These are phyloP conservation scores for Vigna trinervia DNA, from an alignment of 306 rosid genomes.

Conservation along the genomic window DNA sequence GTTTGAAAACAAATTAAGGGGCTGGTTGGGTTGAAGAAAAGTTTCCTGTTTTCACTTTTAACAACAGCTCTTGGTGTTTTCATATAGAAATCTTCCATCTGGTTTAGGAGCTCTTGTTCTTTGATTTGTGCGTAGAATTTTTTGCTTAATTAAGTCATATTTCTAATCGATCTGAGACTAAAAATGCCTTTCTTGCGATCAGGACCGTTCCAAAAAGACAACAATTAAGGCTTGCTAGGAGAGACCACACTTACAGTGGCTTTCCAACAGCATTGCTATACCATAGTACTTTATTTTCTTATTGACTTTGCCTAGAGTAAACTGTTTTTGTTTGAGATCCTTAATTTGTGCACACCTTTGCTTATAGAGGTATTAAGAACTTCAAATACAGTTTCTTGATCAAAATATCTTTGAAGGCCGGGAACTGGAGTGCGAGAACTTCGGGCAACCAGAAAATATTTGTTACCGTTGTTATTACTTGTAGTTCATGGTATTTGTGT, in stretches of 20 bases:
- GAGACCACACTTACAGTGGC: not conserved
- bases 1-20: constrained; percentile 7
- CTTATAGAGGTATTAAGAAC: not conserved
- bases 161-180: too few relatives aligned
- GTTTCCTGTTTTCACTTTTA: not conserved
- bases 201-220: too few relatives aligned
- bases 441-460: constrained; percentile 10
- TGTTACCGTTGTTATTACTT: constrained; percentile 3
- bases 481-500: constrained; percentile 8
- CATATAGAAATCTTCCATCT: not conserved
- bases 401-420: not conserved
- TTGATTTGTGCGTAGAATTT: not conserved
- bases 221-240: too few relatives aligned
- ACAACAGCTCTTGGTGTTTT: not conserved
- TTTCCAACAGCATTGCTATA: too few relatives aligned
- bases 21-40: not conserved
- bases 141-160: not conserved
- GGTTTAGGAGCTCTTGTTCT: not conserved
- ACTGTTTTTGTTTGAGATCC: constrained; percentile 7
- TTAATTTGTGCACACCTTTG: not conserved
- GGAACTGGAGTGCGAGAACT: not conserved
- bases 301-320: not conserved
- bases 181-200: too few relatives aligned
- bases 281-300: constrained; percentile 3
- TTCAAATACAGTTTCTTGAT: constrained; percentile 1